Conservation (phyloP, 1,284 basidiomycete genomes). For the Lentinus polychrous region DNA sequence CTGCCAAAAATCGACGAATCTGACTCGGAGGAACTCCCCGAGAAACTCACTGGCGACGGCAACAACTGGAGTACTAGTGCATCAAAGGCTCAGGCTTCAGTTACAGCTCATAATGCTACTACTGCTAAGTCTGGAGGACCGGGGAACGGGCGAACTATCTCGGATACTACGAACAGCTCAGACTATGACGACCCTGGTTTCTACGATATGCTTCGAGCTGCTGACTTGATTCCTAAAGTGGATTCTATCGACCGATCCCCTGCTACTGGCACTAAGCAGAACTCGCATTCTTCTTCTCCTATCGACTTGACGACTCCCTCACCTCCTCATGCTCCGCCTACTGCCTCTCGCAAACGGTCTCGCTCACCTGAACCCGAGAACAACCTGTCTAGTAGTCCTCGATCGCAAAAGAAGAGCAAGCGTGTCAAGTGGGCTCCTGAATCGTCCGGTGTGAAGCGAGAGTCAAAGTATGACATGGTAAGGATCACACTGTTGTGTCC, state of each 20-base stretch:
- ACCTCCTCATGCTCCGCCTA: too few species aligned
- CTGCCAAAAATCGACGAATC: slow-evolving; percentile 13
- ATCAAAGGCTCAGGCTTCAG: not conserved
- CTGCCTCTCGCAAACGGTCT: too few species aligned
- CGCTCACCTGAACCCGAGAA: too few species aligned
- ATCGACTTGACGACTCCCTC: too few species aligned
- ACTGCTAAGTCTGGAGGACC: not conserved
- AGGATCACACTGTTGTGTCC: too few species aligned
- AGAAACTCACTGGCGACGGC: slow-evolving; percentile 29
- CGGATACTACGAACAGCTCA: slow-evolving; percentile 4
- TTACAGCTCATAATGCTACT: slow-evolving; percentile 6
- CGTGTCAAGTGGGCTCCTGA: too few species aligned
- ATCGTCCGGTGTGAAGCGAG: too few species aligned
- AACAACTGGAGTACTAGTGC: slow-evolving; percentile 8
- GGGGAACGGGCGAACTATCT: slow-evolving; percentile 3
- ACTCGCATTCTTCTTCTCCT: too few species aligned
- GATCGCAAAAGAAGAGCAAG: too few species aligned
- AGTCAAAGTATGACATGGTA: too few species aligned
- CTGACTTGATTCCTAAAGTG: not conserved
- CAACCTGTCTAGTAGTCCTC: too few species aligned
- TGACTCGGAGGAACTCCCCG: slow-evolving; percentile 35
- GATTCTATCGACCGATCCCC: not conserved
- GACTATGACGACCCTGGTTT: slow-evolving; percentile 33
- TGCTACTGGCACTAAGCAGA: too few species aligned
- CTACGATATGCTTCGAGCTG: slow-evolving; percentile 27